phyloP scores from a whole-genome alignment of 2,329 filamentous ascomycete species.

The Talaromyces albobiverticillius region DNA sequence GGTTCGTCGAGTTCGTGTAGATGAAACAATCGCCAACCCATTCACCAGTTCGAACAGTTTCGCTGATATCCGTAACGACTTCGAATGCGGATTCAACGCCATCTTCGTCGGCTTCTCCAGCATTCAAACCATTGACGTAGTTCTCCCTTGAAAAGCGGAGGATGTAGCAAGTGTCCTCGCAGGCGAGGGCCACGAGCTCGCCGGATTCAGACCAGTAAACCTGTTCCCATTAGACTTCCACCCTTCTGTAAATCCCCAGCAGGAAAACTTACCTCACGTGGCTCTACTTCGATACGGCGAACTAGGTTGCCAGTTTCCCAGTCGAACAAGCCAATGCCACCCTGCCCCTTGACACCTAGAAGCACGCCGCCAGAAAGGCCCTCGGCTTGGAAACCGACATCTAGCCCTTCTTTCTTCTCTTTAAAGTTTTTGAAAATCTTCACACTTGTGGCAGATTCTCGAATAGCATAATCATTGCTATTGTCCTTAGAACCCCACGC shows the following conservation, averaged over 20 bases:
- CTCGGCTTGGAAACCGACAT: constrained; percentile 93
- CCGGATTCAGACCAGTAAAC: constrained; percentile 98
- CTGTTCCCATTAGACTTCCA: constrained; percentile 34
- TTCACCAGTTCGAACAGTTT: constrained; percentile 88
- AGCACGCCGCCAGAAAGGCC: constrained; percentile 84
- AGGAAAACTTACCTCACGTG: constrained; percentile 51
- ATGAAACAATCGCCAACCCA: constrained; percentile 99
- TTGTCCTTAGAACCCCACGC: constrained; percentile 97
- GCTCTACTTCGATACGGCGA: constrained; percentile 81
- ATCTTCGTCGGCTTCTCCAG: constrained; percentile 79
- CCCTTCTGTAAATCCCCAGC: background rate
- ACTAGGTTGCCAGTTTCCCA: constrained; percentile 89
- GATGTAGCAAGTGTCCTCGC: constrained; percentile 94
- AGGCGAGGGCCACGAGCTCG: constrained; percentile 87
- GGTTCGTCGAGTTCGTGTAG: constrained; percentile 95
- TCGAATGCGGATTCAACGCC: constrained; percentile 96
- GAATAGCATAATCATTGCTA: constrained; percentile 96
- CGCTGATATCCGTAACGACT: constrained; percentile 91
- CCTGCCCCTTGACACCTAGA: constrained; percentile 90
- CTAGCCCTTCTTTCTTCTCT: constrained; percentile 81
- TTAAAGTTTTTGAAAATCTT: constrained; percentile 98
- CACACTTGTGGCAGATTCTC: constrained; percentile 88
- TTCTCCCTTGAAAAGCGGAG: constrained; percentile 86
- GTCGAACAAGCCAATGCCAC: constrained; percentile 93
- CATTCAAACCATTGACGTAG: constrained; percentile 78